Base-by-base conservation (phyloP, 208 protist species). In the Trypanosoma melophagium region DNA sequence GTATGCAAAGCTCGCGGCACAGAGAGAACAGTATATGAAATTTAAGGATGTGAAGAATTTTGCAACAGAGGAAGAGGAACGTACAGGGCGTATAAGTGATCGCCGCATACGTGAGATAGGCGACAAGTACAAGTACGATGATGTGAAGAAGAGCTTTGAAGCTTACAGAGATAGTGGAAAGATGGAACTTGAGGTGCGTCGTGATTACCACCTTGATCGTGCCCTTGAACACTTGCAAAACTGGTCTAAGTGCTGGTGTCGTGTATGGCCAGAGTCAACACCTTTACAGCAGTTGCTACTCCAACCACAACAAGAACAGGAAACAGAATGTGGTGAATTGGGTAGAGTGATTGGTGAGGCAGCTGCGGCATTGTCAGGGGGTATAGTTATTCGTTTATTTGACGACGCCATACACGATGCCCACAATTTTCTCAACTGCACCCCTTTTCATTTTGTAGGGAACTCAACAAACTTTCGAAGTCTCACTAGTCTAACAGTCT, bases 311-410 rank as follows among this genome's bases (percentile, higher is more conserved):
- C 3, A 35, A 35, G 28, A 35, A 35, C 28, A 35, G 28, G 5
- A 35, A 35, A 35, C 28, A 35, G 28, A 53, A 17, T 40, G 54
- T 17, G 75, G 69, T 35, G 60, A 53, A 10, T 25, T 94, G 4
- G 89, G 86, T 49, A 31, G 44, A 8, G 52, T 56, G 0, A 61
- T 93, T 21, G 90, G 87, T 5, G 77, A 84, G 64, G 87, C 82
- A 0, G 83, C 85, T 3, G 87, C 83, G 9, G 79, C 80, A 21
- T 75, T 95, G 45, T 51, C 83, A 2, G 90, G 90, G 13, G 84
- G 89, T 28, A 76, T 92, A 7, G 77, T 90, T 17, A 65, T 93
- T 21, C 86, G 90, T 14, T 71, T 93, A 21, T 93, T 81, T 77
- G 55, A 76, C 31, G 90, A 95, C 53, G 79, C 66, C 49, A 74